Evolutionary conservation across 768 basidiomycete species (phyloP), one percentile per base, ranked within the genome.

Genomic region (Sarcomyxa edulis): DNA sequence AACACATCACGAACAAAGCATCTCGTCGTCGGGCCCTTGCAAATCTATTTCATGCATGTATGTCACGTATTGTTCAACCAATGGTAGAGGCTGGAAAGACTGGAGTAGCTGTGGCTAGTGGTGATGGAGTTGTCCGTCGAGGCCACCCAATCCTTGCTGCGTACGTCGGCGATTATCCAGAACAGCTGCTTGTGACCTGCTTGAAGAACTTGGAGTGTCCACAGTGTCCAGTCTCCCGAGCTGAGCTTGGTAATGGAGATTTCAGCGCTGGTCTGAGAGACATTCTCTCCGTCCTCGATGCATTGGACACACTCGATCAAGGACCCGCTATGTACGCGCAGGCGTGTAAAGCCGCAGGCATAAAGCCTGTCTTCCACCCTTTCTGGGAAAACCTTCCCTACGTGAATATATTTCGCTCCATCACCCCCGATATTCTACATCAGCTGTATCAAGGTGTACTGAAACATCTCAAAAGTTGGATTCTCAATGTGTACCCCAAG

Each of bases 101-200:
- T 6, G 68, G 67, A 6, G 44, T 66, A 10, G 27, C 47, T 0
- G 52, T 68, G 51, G 12, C 28, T 0, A 58, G 55, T 32, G 58
- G 60, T 4, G 56, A 65, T 40, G 63, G 66, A 1, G 45, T 48
- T 7, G 35, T 53, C 0, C 60, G 50, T 1, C 54, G 43, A 1
- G 31, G 48, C 7, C 57, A 60, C 49, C 66, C 65, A 0, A 59
- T 72, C 24, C 40, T 71, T 1, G 63, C 68, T 3, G 48, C 52
- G 0, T 66, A 63, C 36, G 47, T 64, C 7, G 63, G 58, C 1
- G 63, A 68, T 48, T 59, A 66, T 32, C 68, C 68, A 0, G 65
- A 71, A 47, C 67, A 70, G 33, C 59, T 60, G 21, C 52, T 69
- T 16, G 24, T 45, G 25, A 51, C 52, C 0, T 49, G 54, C 26